Percentiles rank a stretch among this genome's conserved stretches.
phyloP scores from a whole-genome alignment of 1,284 basidiomycete genomes.

The Fomitopsis betulina region DNA sequence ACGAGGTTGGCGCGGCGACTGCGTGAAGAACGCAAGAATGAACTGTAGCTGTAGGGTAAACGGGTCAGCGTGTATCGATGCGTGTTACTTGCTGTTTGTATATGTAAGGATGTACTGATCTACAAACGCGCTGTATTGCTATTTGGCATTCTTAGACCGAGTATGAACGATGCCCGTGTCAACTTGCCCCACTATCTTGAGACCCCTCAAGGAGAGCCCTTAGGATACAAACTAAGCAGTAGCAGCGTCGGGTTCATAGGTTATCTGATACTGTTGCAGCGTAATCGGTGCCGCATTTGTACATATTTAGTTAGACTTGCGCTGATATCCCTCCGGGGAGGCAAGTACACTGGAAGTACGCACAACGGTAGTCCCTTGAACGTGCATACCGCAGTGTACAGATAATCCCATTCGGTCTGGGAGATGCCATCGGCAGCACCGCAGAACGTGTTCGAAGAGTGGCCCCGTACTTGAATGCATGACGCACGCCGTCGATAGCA shows the following conservation, averaged over 20 bases:
- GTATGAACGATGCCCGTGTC: no score
- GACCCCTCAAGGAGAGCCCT: not conserved
- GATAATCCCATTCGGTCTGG: not conserved
- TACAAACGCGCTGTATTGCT: not conserved
- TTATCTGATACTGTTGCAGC: not conserved
- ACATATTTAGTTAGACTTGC: not conserved
- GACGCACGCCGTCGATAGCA: no score
- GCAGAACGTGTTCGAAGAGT: not conserved
- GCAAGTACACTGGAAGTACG: not conserved
- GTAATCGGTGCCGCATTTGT: not conserved
- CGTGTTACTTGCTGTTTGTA: not conserved
- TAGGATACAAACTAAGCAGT: not conserved
- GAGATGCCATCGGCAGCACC: not conserved
- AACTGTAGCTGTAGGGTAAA: not conserved
- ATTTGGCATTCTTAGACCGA: not conserved
- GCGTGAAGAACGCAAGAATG: not conserved
- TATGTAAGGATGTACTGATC: not conserved
- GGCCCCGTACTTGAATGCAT: not conserved
- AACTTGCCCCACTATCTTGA: not conserved
- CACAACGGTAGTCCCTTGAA: not conserved
- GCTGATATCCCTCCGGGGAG: not conserved
- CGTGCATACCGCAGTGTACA: not conserved
- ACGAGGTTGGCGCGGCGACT: conserved; percentile 57
- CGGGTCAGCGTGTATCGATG: not conserved
- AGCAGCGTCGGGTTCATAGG: not conserved